Evolutionary conservation across 805 yeast species (phyloP), one percentile per base, ranked within the genome.

Genomic region (Kluyveromyces aestuarii): DNA sequence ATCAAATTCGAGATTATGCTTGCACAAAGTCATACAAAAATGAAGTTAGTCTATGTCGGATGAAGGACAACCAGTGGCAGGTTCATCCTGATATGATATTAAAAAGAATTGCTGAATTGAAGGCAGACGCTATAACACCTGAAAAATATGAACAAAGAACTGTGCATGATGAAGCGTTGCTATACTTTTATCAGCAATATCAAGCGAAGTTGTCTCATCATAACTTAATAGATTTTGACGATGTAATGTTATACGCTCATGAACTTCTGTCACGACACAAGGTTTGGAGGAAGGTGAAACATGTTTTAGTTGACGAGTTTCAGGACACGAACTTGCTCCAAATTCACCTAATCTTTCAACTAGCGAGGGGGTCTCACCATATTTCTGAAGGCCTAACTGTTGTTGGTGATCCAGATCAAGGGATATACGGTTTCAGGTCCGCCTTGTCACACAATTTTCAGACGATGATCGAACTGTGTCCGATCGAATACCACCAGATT

Each of bases 341-440:
- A 61, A 71, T 88, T 53, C 77, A 79, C 48, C 69, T 93, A 42
- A 75, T 87, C 72, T 75, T 74, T 52, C 67, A 70, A 5, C 66
- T 84, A 33, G 72, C 82, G 0, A 58, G 60, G 11, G 70, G 70
- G 49, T 70, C 75, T 38, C 57, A 64, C 2, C 62, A 66, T 17
- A 46, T 60, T 17, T 72, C 71, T 37, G 62, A 79, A 51, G 82
- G 82, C 50, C 75, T 91, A 8, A 87, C 97, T 0, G 82, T 89
- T 1, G 97, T 91, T 2, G 99, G 99, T 1, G 99, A 91, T 61
- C 96, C 96, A 0, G 96, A 93, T 64, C 99, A 91, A 65, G 83
- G 95, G 59, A 91, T 91, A 19, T 91, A 93, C 63, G 88, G 84
- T 0, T 91, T 91, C 56, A 71, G 98, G 51, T 81, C 83, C 57